Conservation (phyloP, 2,329 filamentous ascomycete genomes). For the Davidsoniella neocaledoniae region DNA sequence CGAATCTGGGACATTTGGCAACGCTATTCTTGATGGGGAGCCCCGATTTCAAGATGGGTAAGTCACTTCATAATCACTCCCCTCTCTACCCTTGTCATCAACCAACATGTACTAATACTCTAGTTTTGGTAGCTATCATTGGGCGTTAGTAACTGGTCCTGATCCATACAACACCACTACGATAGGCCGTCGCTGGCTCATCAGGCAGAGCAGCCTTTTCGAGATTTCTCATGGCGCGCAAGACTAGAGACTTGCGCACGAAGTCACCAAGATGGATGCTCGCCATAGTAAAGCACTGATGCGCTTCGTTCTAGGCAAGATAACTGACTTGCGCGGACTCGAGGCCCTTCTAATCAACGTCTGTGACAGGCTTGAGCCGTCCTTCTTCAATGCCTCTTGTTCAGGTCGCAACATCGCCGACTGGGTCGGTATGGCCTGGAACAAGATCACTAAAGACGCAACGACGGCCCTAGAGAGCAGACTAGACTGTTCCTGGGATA, state of each 20-base stretch:
- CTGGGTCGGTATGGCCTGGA: constrained; percentile 4
- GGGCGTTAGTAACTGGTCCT: neutral
- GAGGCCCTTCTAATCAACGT: neutral
- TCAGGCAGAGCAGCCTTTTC: neutral
- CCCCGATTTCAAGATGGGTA: neutral
- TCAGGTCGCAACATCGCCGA: constrained; percentile 1
- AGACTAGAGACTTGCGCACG: neutral
- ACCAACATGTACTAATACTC: neutral
- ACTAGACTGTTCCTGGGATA: neutral
- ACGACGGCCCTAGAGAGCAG: too few species aligned
- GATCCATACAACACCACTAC: neutral
- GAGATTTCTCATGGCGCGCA: neutral
- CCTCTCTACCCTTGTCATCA: neutral
- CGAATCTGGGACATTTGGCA: neutral
- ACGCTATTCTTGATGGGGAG: neutral
- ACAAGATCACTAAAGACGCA: neutral
- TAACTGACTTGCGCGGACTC: neutral
- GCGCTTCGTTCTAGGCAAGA: constrained; percentile 1
- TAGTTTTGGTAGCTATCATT: neutral
- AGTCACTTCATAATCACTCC: neutral
- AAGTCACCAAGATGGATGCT: constrained; percentile 6
- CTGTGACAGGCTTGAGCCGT: neutral
- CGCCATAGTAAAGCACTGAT: neutral
- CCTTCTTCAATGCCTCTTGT: neutral
- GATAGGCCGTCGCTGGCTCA: constrained; percentile 2